Conservation (phyloP, 2,329 filamentous ascomycete species). For the Pseudocercospora ulei region DNA sequence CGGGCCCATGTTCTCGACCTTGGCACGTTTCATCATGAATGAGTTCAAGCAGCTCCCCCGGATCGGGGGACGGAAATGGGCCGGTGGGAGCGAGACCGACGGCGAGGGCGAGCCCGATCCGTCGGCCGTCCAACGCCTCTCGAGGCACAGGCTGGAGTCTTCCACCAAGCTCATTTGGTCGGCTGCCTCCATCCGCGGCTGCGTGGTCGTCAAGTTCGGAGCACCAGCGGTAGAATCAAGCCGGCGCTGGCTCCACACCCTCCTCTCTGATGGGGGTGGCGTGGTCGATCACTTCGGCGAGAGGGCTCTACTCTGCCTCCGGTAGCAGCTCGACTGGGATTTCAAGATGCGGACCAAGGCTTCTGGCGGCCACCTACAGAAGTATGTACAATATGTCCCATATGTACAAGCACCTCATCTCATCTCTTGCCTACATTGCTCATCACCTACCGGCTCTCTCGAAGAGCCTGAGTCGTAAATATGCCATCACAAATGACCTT, state of each 20-base stretch:
- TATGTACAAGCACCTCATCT: background rate
- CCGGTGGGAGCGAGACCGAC: conserved; percentile 32
- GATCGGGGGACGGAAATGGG: conserved; percentile 73
- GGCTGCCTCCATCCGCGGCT: conserved; percentile 67
- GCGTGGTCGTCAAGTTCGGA: conserved; percentile 85
- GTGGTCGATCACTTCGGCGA: conserved; percentile 65
- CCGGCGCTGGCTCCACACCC: conserved; percentile 64
- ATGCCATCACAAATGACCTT: conserved; percentile 1
- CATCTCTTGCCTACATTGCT: conserved; percentile 1
- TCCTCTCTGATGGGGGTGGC: conserved; percentile 66
- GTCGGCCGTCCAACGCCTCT: conserved; percentile 28
- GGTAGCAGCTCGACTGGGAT: conserved; percentile 6
- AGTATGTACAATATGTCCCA: conserved; percentile 8
- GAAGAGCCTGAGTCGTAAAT: conserved; percentile 1
- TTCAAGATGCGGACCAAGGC: background rate
- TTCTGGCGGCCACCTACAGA: background rate
- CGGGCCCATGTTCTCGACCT: conserved; percentile 56
- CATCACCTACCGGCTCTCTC: conserved; percentile 1
- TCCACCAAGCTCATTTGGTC: conserved; percentile 64
- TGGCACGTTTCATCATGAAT: conserved; percentile 64
- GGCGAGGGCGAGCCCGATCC: conserved; percentile 40
- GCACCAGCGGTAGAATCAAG: conserved; percentile 72
- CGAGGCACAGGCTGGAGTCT: conserved; percentile 48
- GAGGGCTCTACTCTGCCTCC: conserved; percentile 61
- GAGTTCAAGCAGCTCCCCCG: conserved; percentile 72